These are phyloP conservation scores for Ophiostoma quercus DNA, from an alignment of 2,329 filamentous ascomycete genomes.

Conservation along the genomic window DNA sequence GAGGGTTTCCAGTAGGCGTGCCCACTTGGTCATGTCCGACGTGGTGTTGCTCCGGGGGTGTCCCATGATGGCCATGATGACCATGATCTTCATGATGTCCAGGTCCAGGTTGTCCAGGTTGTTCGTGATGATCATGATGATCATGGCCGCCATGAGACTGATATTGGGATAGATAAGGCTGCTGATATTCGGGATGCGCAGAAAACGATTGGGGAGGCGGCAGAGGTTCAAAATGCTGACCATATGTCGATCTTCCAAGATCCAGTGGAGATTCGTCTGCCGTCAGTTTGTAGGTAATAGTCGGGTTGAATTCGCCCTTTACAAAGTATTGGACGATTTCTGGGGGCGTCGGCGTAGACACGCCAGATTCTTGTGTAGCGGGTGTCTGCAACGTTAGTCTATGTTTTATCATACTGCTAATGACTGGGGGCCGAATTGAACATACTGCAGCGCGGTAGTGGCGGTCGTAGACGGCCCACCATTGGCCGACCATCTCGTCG, in stretches of 20 bases:
- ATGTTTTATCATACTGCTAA: not conserved
- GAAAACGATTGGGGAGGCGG: constrained; percentile 29
- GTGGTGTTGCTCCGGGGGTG: constrained; percentile 12
- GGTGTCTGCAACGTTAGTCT: constrained; percentile 12
- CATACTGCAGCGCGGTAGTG: constrained; percentile 63
- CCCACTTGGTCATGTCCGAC: not conserved
- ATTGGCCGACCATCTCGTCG: constrained; percentile 75
- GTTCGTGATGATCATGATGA: constrained; percentile 11
- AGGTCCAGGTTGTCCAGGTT: too few relatives aligned
- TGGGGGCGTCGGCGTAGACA: constrained; percentile 26
- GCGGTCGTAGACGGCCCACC: constrained; percentile 92
- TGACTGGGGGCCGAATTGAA: constrained; percentile 18
- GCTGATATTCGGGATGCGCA: constrained; percentile 27
- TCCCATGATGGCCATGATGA: constrained; percentile 20
- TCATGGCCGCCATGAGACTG: constrained; percentile 23
- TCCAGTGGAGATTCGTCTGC: constrained; percentile 35
- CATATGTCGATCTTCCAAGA: constrained; percentile 29
- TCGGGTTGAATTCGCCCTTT: constrained; percentile 48
- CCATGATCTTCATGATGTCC: constrained; percentile 26
- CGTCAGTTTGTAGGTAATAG: constrained; percentile 31
- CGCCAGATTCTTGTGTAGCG: not conserved
- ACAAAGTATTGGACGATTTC: constrained; percentile 49
- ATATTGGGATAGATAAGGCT: constrained; percentile 13
- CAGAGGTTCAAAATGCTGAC: constrained; percentile 32
- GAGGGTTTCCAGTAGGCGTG: not conserved